phyloP scores from a whole-genome alignment of 2,329 filamentous ascomycete genomes.

The Cercospora sp. region DNA sequence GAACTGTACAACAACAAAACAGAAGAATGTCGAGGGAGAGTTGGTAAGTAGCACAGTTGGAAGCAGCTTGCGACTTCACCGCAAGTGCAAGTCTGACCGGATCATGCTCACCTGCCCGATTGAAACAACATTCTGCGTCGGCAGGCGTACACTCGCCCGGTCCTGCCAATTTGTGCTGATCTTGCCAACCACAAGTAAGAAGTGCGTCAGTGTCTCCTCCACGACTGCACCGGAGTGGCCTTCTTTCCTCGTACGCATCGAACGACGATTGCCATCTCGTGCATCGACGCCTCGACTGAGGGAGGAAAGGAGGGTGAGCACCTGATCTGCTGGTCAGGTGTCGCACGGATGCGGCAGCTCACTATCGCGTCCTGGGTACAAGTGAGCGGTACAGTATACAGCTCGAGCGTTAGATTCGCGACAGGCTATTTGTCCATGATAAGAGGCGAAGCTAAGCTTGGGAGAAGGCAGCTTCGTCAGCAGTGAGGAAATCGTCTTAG shows the following conservation, averaged over 20 bases:
- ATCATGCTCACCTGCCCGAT: not conserved
- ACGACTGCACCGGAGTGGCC: not conserved
- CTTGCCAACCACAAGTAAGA: not conserved
- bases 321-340: not conserved
- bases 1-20: not conserved
- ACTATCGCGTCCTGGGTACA: not conserved
- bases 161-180: not conserved
- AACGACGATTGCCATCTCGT: not conserved
- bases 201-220: not conserved
- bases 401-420: not conserved
- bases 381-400: not conserved
- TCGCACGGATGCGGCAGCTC: not conserved
- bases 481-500: not conserved
- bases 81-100: not conserved
- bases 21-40: not conserved
- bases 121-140: not conserved
- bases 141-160: not conserved
- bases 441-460: not conserved
- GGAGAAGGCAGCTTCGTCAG: not conserved
- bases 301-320: not conserved
- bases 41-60: not conserved
- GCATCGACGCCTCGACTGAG: not conserved
- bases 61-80: not conserved
- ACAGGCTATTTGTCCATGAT: not conserved
- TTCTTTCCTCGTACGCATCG: not conserved